These are phyloP conservation scores for Pisolithus sp. DNA, from an alignment of 768 basidiomycete species.

Conservation along the genomic window DNA sequence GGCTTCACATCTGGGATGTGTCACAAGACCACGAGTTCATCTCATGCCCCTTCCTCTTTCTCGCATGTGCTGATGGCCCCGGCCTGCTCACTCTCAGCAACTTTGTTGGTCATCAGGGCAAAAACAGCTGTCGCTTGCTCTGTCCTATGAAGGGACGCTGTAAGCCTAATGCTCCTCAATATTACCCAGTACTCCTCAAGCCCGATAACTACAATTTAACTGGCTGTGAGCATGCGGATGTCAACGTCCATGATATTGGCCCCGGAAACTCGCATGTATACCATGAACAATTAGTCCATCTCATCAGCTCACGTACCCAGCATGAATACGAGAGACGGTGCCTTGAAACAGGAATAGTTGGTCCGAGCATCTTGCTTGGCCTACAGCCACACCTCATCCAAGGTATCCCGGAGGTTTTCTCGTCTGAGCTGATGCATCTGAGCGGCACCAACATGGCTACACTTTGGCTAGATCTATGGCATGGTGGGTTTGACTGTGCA, in stretches of 20 bases:
- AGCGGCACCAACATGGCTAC: constrained; percentile 21
- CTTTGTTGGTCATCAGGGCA: constrained; percentile 30
- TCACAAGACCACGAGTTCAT: neutral
- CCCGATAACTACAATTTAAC: constrained; percentile 17
- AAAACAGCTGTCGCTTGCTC: constrained; percentile 17
- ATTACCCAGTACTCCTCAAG: constrained; percentile 32
- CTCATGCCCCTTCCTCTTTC: constrained; percentile 9
- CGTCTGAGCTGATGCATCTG: constrained; percentile 39
- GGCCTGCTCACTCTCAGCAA: constrained; percentile 27
- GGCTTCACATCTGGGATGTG: constrained; percentile 18
- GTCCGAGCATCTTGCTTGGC: constrained; percentile 32
- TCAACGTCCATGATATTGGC: constrained; percentile 10
- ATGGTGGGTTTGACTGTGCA: constrained; percentile 4
- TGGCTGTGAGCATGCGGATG: constrained; percentile 19
- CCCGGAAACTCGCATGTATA: neutral
- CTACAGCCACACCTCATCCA: constrained; percentile 18
- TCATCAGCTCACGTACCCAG: neutral
- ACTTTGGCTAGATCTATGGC: constrained; percentile 7
- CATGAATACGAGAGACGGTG: constrained; percentile 18
- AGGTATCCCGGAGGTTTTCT: constrained; percentile 29
- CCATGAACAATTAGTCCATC: neutral
- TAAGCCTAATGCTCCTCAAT: constrained; percentile 26
- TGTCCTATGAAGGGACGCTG: constrained; percentile 26
- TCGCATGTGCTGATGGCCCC: constrained; percentile 28
- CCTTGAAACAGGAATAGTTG: constrained; percentile 27